These are phyloP conservation scores for Adansonia grandidieri DNA, from an alignment of 441 rosid species.

Conservation along the genomic window DNA sequence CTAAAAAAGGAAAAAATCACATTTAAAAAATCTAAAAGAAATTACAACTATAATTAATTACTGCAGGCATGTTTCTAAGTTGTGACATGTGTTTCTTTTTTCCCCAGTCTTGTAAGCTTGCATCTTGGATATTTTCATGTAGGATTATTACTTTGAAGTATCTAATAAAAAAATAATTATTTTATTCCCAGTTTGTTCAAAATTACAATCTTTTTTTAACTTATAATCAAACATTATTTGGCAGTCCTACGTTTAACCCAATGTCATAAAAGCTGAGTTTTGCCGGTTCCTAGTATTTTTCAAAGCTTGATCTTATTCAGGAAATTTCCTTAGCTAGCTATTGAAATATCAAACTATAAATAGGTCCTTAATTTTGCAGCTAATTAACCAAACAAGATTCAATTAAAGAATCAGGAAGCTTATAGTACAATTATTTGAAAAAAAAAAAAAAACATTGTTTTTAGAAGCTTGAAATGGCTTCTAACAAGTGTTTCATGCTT, in stretches of 20 bases:
- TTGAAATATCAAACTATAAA: conserved; percentile 7
- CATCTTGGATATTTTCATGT: neutral
- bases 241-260: neutral
- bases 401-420: neutral
- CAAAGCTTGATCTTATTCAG: neutral
- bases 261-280: neutral
- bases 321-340: neutral
- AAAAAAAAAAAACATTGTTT: neutral
- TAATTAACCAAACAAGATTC: neutral
- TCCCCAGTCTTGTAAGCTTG: neutral
- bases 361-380: neutral
- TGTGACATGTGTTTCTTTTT: neutral
- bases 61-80: neutral
- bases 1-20: neutral
- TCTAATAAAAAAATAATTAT: too few species aligned
- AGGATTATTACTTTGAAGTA: neutral
- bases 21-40: neutral
- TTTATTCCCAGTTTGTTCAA: too few species aligned
- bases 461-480: neutral
- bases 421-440: too few species aligned
- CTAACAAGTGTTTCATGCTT: neutral
- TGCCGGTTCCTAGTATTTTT: neutral
- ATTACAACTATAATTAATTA: neutral
- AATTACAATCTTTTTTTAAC: neutral
- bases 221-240: neutral